phyloP scores from a whole-genome alignment of 306 rosid genomes.

The Corylus heterophylla region DNA sequence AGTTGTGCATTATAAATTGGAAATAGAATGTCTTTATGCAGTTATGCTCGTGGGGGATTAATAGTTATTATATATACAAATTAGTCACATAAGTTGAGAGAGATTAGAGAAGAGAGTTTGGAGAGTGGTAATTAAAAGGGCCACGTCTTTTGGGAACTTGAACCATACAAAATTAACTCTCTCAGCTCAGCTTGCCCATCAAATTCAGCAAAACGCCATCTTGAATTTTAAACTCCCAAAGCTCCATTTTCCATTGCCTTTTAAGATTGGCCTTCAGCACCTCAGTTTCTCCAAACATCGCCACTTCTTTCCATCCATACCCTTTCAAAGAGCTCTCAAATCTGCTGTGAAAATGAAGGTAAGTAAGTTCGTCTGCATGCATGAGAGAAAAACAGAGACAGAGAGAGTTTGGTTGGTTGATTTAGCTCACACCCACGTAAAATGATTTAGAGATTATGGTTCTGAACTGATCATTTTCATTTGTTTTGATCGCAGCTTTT shows the following conservation, averaged over 20 bases:
- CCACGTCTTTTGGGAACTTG: constrained; percentile 68
- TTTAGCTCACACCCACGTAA: not conserved
- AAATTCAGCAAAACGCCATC: constrained; percentile 55
- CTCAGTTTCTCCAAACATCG: constrained; percentile 20
- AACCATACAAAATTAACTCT: constrained; percentile 27
- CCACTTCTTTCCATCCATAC: not conserved
- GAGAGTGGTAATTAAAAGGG: constrained; percentile 4
- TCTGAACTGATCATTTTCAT: not conserved
- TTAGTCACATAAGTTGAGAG: constrained; percentile 11
- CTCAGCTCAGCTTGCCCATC: constrained; percentile 45
- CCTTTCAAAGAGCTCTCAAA: not conserved
- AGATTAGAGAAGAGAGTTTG: constrained; percentile 25
- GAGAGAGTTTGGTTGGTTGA: not conserved
- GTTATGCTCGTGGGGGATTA: constrained; percentile 31
- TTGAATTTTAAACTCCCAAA: constrained; percentile 49
- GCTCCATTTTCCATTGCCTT: constrained; percentile 43
- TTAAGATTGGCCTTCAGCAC: constrained; percentile 54
- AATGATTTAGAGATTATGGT: not conserved
- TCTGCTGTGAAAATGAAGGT: constrained; percentile 69
- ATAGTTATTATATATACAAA: constrained; percentile 14
- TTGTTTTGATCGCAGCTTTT: constrained; percentile 59
- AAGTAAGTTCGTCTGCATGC: constrained; percentile 31
- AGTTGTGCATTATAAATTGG: constrained; percentile 18
- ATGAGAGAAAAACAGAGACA: not conserved
- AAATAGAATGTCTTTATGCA: constrained; percentile 47